These are phyloP conservation scores for Eutrema yunnanense DNA, from an alignment of 345 rosid genomes.

Conservation along the genomic window DNA sequence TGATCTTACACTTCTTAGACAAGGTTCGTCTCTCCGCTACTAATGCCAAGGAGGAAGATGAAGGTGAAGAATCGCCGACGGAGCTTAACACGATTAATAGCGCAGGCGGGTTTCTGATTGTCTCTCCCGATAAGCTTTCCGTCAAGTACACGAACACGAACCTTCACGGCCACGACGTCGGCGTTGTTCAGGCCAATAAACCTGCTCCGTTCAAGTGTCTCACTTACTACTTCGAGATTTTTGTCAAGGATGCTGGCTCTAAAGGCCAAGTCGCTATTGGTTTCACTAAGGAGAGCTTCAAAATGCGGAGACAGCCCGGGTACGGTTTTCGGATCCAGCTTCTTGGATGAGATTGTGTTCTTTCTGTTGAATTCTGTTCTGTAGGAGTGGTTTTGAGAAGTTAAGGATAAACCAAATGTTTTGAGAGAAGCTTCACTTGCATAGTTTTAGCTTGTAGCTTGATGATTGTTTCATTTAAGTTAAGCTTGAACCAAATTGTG, in stretches of 20 bases:
- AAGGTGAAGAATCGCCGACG: conserved; percentile 62
- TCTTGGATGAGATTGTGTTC: neutral
- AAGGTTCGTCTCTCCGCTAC: conserved; percentile 34
- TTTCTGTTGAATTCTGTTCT: neutral
- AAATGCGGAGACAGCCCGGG: conserved; percentile 96
- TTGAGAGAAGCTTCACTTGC: neutral
- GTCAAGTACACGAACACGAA: conserved; percentile 57
- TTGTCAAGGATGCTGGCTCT: conserved; percentile 61
- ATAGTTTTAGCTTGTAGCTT: neutral
- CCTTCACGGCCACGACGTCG: conserved; percentile 83
- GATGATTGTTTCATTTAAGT: neutral
- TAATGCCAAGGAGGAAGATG: conserved; percentile 41
- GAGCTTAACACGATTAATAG: conserved; percentile 86
- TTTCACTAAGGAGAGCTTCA: conserved; percentile 67
- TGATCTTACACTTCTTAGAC: conserved; percentile 46
- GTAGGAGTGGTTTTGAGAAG: neutral
- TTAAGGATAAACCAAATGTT: neutral
- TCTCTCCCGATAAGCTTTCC: conserved; percentile 74
- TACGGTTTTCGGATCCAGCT: conserved; percentile 8
- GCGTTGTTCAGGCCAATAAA: conserved; percentile 74
- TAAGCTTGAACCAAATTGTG: too few relatives aligned
- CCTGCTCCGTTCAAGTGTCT: conserved; percentile 77
- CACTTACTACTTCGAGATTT: conserved; percentile 88
- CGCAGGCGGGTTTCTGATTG: conserved; percentile 77
- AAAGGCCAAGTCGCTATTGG: conserved; percentile 85